phyloP scores from a whole-genome alignment of 2,329 filamentous ascomycete genomes.

The Penicillium sp. region DNA sequence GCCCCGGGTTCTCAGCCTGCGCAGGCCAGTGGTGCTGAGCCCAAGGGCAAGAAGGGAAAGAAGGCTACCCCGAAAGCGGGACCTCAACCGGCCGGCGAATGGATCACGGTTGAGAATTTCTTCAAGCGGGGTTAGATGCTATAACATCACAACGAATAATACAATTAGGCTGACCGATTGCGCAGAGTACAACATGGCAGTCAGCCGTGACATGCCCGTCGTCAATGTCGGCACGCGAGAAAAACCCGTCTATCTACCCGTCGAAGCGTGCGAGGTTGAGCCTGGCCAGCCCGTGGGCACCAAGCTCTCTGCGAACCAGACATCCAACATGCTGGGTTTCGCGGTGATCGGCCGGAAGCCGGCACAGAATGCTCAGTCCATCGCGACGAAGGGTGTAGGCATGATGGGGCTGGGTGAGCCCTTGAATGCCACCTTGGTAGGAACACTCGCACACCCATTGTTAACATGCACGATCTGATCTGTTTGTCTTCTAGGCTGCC shows the following conservation, averaged over 20 bases:
- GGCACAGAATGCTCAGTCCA: conserved; percentile 63
- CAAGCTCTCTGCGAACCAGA: conserved; percentile 61
- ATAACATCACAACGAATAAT: conserved; percentile 4
- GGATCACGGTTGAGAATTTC: conserved; percentile 54
- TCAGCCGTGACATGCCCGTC: conserved; percentile 52
- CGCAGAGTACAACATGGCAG: conserved; percentile 39
- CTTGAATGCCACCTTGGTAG: conserved; percentile 46
- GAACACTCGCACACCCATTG: conserved; percentile 11
- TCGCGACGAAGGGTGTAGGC: conserved; percentile 55
- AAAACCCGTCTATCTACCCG: conserved; percentile 63
- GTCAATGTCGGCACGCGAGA: conserved; percentile 62
- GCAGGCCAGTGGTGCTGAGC: conserved; percentile 6
- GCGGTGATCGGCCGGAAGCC: conserved; percentile 61
- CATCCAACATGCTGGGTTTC: conserved; percentile 66
- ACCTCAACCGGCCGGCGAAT: conserved; percentile 35
- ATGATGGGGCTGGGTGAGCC: conserved; percentile 57
- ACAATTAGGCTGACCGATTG: conserved; percentile 2
- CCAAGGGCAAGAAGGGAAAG: conserved; percentile 31
- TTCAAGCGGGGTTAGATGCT: conserved; percentile 43
- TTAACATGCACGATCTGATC: neutral
- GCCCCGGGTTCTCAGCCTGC: conserved; percentile 17
- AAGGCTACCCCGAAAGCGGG: conserved; percentile 29
- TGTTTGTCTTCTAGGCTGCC: conserved; percentile 27
- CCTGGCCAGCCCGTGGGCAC: conserved; percentile 63
- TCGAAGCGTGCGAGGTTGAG: conserved; percentile 62